Base-by-base conservation (phyloP, 495 filamentous ascomycete species). In the Xylaria venustula region DNA sequence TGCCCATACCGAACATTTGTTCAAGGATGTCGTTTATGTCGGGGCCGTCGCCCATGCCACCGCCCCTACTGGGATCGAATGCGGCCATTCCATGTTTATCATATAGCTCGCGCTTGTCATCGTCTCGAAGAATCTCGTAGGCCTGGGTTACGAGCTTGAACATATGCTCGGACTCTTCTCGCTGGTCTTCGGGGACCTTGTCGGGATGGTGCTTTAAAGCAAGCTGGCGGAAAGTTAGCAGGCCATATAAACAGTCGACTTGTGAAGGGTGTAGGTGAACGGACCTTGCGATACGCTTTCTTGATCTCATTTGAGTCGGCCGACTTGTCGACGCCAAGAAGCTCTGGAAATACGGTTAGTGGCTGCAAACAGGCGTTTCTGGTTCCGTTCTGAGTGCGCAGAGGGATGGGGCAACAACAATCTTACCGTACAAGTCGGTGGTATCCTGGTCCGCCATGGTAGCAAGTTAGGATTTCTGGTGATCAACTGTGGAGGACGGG, bases 101-200 rank as follows among this genome's bases (percentile, higher is more conserved):
- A 75, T 98, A 98, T 50, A 92, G 73, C 22, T 90, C 82, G 62
- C 94, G 88, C 71, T 95, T 97, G 28, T 97, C 87, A 53, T 97
- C 95, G 81, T 98, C 93, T 75, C 88, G 88, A 47, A 98, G 90
- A 70, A 98, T 97, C 71, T 98, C 94, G 79, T 98, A 98, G 61
- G 94, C 94, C 78, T 94, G 88, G 50, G 88, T 91, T 44, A 96
- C 86, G 48, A 84, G 77, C 76, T 98, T 98, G 84, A 98, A 98
- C 61, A 86, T 90, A 66, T 88, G 81, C 67, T 97, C 93, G 34
- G 94, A 91, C 53, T 85, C 86, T 61, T 83, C 89, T 54, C 94
- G 88, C 65, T 93, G 87, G 25, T 87, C 83, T 76, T 95, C 90
- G 64, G 92, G 82, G 52, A 98, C 94, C 79, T 98, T 98, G 77